phyloP scores from a whole-genome alignment of 1,139 yeast genomes.

The Nematodospora anomalae region DNA sequence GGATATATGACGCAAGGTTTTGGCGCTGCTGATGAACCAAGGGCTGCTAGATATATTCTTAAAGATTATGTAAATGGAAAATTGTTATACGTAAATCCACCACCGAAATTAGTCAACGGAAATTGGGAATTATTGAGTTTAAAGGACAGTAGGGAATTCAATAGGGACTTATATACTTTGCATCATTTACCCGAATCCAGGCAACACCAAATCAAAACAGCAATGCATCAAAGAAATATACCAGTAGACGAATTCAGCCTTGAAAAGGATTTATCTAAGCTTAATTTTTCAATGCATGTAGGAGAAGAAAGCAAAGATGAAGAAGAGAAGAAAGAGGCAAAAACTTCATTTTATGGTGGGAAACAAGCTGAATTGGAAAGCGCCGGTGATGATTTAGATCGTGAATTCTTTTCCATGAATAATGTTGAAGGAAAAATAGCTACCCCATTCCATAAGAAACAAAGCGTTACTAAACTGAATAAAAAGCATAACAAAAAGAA shows the following conservation, averaged over 20 bases:
- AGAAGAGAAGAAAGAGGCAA: conserved; percentile 33
- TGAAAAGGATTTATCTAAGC: conserved; percentile 63
- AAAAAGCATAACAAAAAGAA: conserved; percentile 83
- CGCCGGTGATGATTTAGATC: conserved; percentile 78
- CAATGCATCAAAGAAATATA: conserved; percentile 57
- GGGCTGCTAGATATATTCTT: conserved; percentile 89
- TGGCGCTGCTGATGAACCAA: conserved; percentile 94
- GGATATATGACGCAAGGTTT: conserved; percentile 98
- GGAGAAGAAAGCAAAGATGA: conserved; percentile 29
- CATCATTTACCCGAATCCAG: conserved; percentile 69
- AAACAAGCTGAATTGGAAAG: conserved; percentile 75
- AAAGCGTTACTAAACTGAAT: conserved; percentile 27
- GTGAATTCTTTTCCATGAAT: conserved; percentile 76
- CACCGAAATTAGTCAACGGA: conserved; percentile 54
- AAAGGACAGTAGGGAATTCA: conserved; percentile 62
- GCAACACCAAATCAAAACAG: conserved; percentile 64
- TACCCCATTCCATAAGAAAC: conserved; percentile 70
- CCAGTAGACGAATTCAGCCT: conserved; percentile 57
- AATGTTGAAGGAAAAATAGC: conserved; percentile 61
- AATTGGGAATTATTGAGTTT: conserved; percentile 38
- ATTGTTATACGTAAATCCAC: conserved; percentile 81
- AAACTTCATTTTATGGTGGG: conserved; percentile 66
- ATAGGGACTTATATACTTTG: conserved; percentile 68
- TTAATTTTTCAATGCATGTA: conserved; percentile 80
- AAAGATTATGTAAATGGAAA: conserved; percentile 96